These are phyloP conservation scores for Blastocladiella emersonii DNA, from an alignment of 371 early-diverging fungal species.

Conservation along the genomic window DNA sequence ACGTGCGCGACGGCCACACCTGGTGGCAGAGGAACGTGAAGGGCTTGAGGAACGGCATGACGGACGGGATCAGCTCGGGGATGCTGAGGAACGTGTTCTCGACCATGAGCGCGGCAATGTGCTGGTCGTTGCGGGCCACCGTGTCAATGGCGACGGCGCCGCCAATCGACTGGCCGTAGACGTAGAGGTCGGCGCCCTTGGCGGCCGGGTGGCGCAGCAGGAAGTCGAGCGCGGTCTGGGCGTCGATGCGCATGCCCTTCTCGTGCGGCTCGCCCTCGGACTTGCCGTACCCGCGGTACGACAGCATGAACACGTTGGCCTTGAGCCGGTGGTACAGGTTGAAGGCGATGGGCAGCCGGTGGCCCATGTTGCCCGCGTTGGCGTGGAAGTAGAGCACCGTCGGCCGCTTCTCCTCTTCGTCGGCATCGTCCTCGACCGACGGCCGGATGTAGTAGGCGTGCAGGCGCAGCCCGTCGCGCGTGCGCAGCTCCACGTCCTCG, in stretches of 20 bases:
- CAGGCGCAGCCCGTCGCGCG: constrained; percentile 64
- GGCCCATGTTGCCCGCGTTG: constrained; percentile 94
- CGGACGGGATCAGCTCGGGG: constrained; percentile 71
- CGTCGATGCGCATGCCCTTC: constrained; percentile 71
- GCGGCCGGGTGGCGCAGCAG: constrained; percentile 54
- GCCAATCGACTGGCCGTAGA: constrained; percentile 91
- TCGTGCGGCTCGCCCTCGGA: constrained; percentile 77
- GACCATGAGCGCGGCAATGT: constrained; percentile 66
- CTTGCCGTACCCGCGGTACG: constrained; percentile 90
- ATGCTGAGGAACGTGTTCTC: constrained; percentile 91
- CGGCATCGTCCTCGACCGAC: constrained; percentile 29
- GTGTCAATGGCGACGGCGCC: constrained; percentile 93
- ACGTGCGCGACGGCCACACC: constrained; percentile 67
- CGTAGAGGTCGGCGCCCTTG: constrained; percentile 55
- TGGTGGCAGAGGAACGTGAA: constrained; percentile 74
- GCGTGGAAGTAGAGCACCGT: constrained; percentile 83
- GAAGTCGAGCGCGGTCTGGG: constrained; percentile 72
- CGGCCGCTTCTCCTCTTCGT: constrained; percentile 39
- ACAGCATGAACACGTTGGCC: constrained; percentile 84
- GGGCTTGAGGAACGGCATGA: constrained; percentile 57
- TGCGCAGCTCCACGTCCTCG: constrained; percentile 55
- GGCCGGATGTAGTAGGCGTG: constrained; percentile 63
- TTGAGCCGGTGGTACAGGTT: constrained; percentile 41
- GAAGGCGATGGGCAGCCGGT: constrained; percentile 76
- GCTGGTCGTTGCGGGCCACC: constrained; percentile 54